These are phyloP conservation scores for Crucibulum laeve DNA, from an alignment of 768 basidiomycete genomes.

Conservation along the genomic window DNA sequence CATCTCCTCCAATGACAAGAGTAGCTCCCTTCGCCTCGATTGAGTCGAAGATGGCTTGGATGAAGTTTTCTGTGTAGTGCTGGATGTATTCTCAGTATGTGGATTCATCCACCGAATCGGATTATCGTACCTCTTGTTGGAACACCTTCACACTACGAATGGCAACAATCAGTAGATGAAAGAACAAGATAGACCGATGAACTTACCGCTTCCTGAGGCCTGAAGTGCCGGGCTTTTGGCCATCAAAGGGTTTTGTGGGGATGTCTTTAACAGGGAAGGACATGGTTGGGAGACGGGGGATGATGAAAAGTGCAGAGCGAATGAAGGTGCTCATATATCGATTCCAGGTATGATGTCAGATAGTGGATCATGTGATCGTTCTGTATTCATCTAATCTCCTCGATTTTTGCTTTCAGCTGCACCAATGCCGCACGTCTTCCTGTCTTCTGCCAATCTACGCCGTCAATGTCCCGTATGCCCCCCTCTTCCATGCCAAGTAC, in stretches of 20 bases:
- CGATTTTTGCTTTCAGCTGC: no score
- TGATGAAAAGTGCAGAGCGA: slow-evolving; percentile 7
- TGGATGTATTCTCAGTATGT: slow-evolving; percentile 23
- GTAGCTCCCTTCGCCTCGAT: slow-evolving; percentile 78
- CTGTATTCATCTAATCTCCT: slow-evolving; percentile 6
- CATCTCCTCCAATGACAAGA: slow-evolving; percentile 95
- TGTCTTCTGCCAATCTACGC: no score
- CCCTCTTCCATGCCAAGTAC: no score
- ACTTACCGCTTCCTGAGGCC: slow-evolving; percentile 90
- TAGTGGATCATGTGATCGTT: slow-evolving; percentile 23
- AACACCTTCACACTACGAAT: slow-evolving; percentile 87
- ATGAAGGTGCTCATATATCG: slow-evolving; percentile 12
- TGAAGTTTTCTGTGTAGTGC: slow-evolving; percentile 99
- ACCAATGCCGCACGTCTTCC: no score
- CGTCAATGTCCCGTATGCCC: no score
- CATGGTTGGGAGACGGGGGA: slow-evolving; percentile 23
- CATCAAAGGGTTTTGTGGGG: slow-evolving; percentile 81
- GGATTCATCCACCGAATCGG: slow-evolving; percentile 5
- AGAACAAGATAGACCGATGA: slow-evolving; percentile 4
- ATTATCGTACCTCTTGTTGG: slow-evolving; percentile 78
- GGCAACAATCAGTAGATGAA: slow-evolving; percentile 16
- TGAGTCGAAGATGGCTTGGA: slow-evolving; percentile 91
- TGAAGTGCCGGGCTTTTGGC: slow-evolving; percentile 97
- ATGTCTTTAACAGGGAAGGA: slow-evolving; percentile 59
- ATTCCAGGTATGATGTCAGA: slow-evolving; percentile 26